Evolutionary conservation across 371 early-diverging fungal species (phyloP).

Genomic region (Rhizopus microsporus): DNA sequence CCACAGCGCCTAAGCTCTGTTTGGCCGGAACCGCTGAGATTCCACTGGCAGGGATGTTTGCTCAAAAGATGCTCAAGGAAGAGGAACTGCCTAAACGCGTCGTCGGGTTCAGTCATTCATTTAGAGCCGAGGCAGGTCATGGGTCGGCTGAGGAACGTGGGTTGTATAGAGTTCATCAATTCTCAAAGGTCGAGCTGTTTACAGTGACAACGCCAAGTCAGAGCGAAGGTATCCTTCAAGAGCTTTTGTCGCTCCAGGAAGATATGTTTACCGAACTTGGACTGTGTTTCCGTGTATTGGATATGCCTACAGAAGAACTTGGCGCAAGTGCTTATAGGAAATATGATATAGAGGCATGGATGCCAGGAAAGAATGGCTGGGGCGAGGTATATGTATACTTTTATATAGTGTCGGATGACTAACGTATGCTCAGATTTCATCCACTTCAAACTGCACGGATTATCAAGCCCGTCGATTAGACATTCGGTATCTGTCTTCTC

Average conservation of each 20-base stretch:
- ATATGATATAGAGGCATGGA: conserved; percentile 95
- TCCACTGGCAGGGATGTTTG: conserved; percentile 85
- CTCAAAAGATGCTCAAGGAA: conserved; percentile 60
- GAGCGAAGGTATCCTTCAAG: conserved; percentile 69
- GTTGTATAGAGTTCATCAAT: conserved; percentile 92
- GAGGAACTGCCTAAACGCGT: conserved; percentile 65
- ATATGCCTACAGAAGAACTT: conserved; percentile 93
- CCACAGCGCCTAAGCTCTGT: conserved; percentile 49
- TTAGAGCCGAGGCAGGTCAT: conserved; percentile 90
- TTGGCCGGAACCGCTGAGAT: conserved; percentile 93
- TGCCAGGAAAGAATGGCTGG: conserved; percentile 88
- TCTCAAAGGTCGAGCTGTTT: conserved; percentile 93
- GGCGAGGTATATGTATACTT: conserved; percentile 81
- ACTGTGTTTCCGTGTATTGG: conserved; percentile 80
- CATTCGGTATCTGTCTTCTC: conserved; percentile 55
- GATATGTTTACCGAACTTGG: conserved; percentile 80
- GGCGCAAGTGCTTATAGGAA: conserved; percentile 93
- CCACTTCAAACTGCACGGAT: conserved; percentile 89
- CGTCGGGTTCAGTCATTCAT: conserved; percentile 85
- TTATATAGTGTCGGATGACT: not conserved
- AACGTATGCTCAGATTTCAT: conserved; percentile 55
- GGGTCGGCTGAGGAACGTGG: conserved; percentile 84
- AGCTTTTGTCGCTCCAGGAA: conserved; percentile 74
- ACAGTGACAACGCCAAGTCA: conserved; percentile 67
- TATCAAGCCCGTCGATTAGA: conserved; percentile 79